Evolutionary conservation across 2,329 filamentous ascomycete genomes (phyloP).

Genomic region (Ophiostoma sp.): DNA sequence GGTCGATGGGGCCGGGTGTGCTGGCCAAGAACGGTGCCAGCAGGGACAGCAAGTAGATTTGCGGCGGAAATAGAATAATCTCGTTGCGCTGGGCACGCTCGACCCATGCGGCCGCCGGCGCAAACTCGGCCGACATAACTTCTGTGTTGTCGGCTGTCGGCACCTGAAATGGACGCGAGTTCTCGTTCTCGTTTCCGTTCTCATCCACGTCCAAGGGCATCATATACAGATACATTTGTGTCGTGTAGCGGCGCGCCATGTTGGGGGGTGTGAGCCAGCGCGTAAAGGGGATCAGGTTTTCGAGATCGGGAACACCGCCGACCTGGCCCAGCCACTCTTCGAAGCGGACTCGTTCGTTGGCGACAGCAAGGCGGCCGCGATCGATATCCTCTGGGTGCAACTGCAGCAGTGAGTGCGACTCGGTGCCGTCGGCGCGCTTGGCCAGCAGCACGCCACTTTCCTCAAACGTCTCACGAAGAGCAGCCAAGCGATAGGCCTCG

Average conservation of each 20-base stretch:
- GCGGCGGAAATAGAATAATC: constrained; percentile 85
- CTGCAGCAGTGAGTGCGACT: constrained; percentile 47
- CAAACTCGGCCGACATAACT: constrained; percentile 58
- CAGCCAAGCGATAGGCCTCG: constrained; percentile 69
- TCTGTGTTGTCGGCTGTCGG: constrained; percentile 57
- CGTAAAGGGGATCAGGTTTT: constrained; percentile 72
- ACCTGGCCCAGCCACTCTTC: constrained; percentile 54
- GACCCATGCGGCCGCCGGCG: constrained; percentile 65
- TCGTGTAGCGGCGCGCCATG: constrained; percentile 74
- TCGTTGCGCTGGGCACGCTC: constrained; percentile 55
- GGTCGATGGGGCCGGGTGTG: constrained; percentile 27
- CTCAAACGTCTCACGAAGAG: constrained; percentile 88
- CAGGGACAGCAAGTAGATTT: constrained; percentile 66
- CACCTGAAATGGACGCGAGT: constrained; percentile 35
- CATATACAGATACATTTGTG: constrained; percentile 95
- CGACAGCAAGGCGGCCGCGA: constrained; percentile 61
- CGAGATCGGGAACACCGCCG: constrained; percentile 57
- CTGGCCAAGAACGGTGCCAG: constrained; percentile 49
- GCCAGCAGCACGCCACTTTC: constrained; percentile 87
- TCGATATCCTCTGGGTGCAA: constrained; percentile 57
- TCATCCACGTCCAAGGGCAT: constrained; percentile 52
- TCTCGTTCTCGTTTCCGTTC: constrained; percentile 24
- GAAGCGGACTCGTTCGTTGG: constrained; percentile 62
- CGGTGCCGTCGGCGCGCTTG: constrained; percentile 37
- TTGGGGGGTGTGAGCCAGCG: constrained; percentile 81